Conservation (phyloP, 2,329 filamentous ascomycete genomes). For the Talaromyces sp. region DNA sequence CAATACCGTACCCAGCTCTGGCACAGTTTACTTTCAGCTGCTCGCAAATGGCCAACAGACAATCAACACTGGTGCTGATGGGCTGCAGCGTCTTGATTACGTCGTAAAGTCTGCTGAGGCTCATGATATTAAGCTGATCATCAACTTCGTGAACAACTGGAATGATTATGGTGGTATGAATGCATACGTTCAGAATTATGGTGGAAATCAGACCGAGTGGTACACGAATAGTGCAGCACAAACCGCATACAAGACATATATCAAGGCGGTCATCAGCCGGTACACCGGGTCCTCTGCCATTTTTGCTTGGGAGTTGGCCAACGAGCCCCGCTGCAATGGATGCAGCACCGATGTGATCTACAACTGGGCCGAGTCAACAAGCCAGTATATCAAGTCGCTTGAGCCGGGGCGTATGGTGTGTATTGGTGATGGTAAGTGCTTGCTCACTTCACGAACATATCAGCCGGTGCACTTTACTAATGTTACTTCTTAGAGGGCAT, state of each 20-base stretch:
- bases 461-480: background rate
- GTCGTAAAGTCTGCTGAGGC: slow-evolving; percentile 60
- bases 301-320: slow-evolving; percentile 66
- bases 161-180: slow-evolving; percentile 64
- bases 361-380: slow-evolving; percentile 59
- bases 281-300: slow-evolving; percentile 59
- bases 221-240: slow-evolving; percentile 57
- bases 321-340: slow-evolving; percentile 62
- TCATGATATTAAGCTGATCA: slow-evolving; percentile 61
- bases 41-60: slow-evolving; percentile 38
- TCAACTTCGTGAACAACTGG: slow-evolving; percentile 63
- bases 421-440: slow-evolving; percentile 51
- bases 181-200: slow-evolving; percentile 56
- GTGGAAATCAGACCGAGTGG: slow-evolving; percentile 52
- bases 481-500: slow-evolving; percentile 50
- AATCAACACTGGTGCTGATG: slow-evolving; percentile 62
- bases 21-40: slow-evolving; percentile 47
- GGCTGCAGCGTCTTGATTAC: slow-evolving; percentile 63
- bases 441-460: background rate
- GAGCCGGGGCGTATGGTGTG: slow-evolving; percentile 61
- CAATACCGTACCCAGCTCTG: slow-evolving; percentile 36
- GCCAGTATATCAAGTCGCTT: slow-evolving; percentile 61
- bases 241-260: slow-evolving; percentile 60
- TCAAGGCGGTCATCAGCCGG: slow-evolving; percentile 57
- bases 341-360: slow-evolving; percentile 58